A percentile compares a stretch with the other conserved stretches of the same genome.
phyloP scores from a whole-genome alignment of 768 basidiomycete genomes.

The Kwoniella sp. region DNA sequence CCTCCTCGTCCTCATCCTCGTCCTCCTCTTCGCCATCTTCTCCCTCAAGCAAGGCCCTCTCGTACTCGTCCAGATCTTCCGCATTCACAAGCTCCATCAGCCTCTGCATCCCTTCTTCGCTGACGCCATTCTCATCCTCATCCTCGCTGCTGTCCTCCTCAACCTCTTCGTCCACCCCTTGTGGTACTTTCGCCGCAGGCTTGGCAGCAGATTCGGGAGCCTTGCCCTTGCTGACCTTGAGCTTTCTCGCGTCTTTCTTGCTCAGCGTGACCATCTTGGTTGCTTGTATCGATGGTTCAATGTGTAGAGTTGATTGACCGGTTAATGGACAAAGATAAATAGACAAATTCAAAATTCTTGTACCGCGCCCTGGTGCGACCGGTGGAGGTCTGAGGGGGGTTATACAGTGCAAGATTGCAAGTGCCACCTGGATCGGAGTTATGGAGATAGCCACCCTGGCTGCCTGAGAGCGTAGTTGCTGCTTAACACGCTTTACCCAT shows the following conservation, averaged over 20 bases:
- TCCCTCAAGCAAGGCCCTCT: constrained; percentile 62
- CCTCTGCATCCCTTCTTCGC: constrained; percentile 45
- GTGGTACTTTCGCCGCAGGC: not conserved
- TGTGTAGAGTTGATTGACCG: no score
- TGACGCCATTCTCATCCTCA: constrained; percentile 53
- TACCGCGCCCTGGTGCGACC: not conserved
- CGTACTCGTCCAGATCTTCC: constrained; percentile 70
- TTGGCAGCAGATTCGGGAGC: constrained; percentile 6
- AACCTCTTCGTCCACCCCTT: constrained; percentile 18
- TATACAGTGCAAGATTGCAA: not conserved
- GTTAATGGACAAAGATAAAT: not conserved
- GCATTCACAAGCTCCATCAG: constrained; percentile 49
- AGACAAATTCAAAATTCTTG: constrained; percentile 18
- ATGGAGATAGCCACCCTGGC: not conserved
- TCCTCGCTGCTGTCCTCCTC: constrained; percentile 42
- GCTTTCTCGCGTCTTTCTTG: constrained; percentile 38
- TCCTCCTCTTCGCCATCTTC: constrained; percentile 50
- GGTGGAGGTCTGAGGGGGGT: not conserved
- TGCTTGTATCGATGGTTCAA: not conserved
- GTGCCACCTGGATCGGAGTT: not conserved
- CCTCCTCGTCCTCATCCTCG: constrained; percentile 51
- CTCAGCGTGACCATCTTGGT: constrained; percentile 33
- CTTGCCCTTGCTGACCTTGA: constrained; percentile 25
- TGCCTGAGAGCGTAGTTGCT: not conserved
- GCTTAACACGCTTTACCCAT: not conserved